Conservation (phyloP, 2,329 filamentous ascomycete species). For the Cercospora sp. region DNA sequence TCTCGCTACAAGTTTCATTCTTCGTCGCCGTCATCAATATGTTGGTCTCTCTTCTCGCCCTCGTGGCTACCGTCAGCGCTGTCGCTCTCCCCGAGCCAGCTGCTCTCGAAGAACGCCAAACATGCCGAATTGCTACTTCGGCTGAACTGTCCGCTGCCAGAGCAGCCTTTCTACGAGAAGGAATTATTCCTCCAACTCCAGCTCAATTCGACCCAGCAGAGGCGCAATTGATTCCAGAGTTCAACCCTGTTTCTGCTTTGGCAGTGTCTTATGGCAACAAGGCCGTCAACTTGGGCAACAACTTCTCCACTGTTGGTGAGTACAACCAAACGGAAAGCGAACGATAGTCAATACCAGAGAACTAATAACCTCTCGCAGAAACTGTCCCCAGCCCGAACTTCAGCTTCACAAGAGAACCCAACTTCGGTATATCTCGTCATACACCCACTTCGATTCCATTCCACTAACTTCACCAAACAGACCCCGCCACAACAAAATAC, state of each 20-base stretch:
- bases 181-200: slow-evolving; percentile 24
- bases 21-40: slow-evolving; percentile 9
- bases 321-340: not conserved
- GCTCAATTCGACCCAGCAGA: slow-evolving; percentile 6
- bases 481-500: slow-evolving; percentile 31
- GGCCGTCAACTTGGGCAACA: slow-evolving; percentile 28
- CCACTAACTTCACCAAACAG: slow-evolving; percentile 5
- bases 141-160: slow-evolving; percentile 17
- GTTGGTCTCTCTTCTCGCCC: slow-evolving; percentile 21
- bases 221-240: slow-evolving; percentile 24
- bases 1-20: not conserved
- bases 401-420: slow-evolving; percentile 29
- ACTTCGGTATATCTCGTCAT: slow-evolving; percentile 10
- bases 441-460: not conserved
- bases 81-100: slow-evolving; percentile 5
- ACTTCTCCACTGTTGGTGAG: slow-evolving; percentile 26
- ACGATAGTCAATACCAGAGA: not conserved
- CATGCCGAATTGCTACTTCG: slow-evolving; percentile 22
- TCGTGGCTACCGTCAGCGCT: slow-evolving; percentile 20
- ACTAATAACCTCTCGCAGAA: slow-evolving; percentile 15
- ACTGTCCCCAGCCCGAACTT: slow-evolving; percentile 24
- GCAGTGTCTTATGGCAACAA: slow-evolving; percentile 23
- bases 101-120: slow-evolving; percentile 12
- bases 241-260: slow-evolving; percentile 25
- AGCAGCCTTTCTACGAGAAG: slow-evolving; percentile 22